phyloP scores from a whole-genome alignment of 768 basidiomycete species.

The Amanita thiersii region DNA sequence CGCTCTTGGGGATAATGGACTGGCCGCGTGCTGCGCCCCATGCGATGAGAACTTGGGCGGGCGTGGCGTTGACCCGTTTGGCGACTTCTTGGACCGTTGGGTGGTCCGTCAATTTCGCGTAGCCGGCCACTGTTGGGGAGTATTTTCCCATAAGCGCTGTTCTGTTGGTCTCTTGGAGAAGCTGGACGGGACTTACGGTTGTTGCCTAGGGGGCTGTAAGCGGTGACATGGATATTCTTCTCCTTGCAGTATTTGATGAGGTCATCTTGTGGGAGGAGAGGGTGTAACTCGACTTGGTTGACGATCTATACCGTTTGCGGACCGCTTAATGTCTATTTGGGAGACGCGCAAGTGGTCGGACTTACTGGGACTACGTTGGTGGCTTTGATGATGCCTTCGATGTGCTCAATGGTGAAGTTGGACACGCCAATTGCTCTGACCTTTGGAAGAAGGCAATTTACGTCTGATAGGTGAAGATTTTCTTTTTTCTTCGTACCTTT shows the following conservation, averaged over 20 bases:
- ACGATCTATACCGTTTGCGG: slow-evolving; percentile 35
- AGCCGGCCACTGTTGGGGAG: slow-evolving; percentile 49
- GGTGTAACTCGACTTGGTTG: slow-evolving; percentile 85
- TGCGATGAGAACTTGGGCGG: slow-evolving; percentile 78
- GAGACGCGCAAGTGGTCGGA: background rate
- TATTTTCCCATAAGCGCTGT: slow-evolving; percentile 3
- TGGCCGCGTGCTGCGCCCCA: slow-evolving; percentile 74
- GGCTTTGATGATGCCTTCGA: slow-evolving; percentile 59
- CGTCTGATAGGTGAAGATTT: slow-evolving; percentile 2
- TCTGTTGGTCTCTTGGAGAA: slow-evolving; percentile 1
- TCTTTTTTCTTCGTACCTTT: slow-evolving; percentile 39
- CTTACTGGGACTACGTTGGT: slow-evolving; percentile 68
- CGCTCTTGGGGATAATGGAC: slow-evolving; percentile 81
- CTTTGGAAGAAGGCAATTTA: slow-evolving; percentile 19
- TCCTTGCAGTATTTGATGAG: slow-evolving; percentile 61
- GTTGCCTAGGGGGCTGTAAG: slow-evolving; percentile 72
- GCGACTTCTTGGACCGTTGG: slow-evolving; percentile 56
- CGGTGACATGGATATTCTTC: slow-evolving; percentile 62
- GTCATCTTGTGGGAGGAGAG: slow-evolving; percentile 67
- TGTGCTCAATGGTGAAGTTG: slow-evolving; percentile 64
- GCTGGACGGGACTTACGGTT: slow-evolving; percentile 42
- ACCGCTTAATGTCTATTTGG: background rate
- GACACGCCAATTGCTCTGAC: slow-evolving; percentile 73
- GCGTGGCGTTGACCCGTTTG: slow-evolving; percentile 48
- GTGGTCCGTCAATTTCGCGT: slow-evolving; percentile 64